Evolutionary conservation across 2,329 filamentous ascomycete species (phyloP), one percentile per base, ranked within the genome.

Genomic region (Fusarium veterinarium): DNA sequence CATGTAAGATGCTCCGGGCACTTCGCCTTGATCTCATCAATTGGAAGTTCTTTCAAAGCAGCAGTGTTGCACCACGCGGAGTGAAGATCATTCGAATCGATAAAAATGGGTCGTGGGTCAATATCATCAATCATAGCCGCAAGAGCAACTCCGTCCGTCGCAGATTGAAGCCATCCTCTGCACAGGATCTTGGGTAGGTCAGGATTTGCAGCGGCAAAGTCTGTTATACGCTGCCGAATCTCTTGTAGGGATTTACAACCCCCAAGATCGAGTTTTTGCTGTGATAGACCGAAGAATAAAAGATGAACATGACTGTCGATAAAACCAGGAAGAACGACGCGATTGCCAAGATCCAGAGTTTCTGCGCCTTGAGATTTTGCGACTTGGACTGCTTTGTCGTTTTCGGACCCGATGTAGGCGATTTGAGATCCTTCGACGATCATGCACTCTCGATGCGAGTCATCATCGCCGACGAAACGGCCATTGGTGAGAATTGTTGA

Each of bases 251-350:
- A 82, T 48, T 81, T 81, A 67, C 85, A 86, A 1, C 78, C 73
- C 6, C 82, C 81, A 1, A 88, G 74, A 28, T 81, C 79, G 19
- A 86, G 77, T 66, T 87, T 87, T 30, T 81, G 81, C 7, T 88
- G 80, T 0, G 85, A 84, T 33, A 86, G 83, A 1, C 86, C 86
- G 0, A 87, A 81, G 48, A 85, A 80, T 1, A 88, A 76, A 8
- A 88, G 81, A 71, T 88, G 86, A 72, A 87, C 85, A 51, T 88
- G 86, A 3, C 84, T 85, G 68, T 88, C 86, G 40, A 88, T 84
- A 67, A 88, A 88, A 4, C 85, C 84, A 0, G 86, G 86, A 0
- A 88, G 77, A 8, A 88, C 78, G 3, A 79, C 77, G 35, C 75
- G 75, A 8, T 79, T 78, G 1, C 64, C 25, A 11, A 79, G 51